A percentile compares a stretch with the other conserved stretches of the same genome.
Evolutionary conservation across 768 basidiomycete genomes (phyloP).

Genomic region (Tulasnella sp.): DNA sequence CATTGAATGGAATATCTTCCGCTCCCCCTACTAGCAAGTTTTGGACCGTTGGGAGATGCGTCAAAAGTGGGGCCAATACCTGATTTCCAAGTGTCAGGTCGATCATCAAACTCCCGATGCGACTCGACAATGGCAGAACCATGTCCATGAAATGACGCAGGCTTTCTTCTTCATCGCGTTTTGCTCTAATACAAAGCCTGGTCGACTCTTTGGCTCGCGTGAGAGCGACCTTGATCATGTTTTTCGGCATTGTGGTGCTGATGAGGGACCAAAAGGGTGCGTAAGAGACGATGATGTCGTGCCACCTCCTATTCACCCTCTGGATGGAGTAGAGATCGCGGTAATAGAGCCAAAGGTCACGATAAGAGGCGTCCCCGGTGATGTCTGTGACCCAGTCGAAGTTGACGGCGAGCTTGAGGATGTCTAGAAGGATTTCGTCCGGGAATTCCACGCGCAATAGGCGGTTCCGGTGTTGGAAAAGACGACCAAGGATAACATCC

Average conservation of each 20-base stretch:
- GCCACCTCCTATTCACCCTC: not conserved
- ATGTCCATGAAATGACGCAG: not conserved
- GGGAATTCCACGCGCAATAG: not conserved
- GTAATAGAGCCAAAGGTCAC: not conserved
- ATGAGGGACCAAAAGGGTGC: not conserved
- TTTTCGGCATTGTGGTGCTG: not conserved
- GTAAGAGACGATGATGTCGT: not conserved
- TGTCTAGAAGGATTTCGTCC: not conserved
- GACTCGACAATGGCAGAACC: not conserved
- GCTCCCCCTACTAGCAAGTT: not conserved
- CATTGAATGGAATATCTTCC: not conserved
- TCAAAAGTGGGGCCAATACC: not conserved
- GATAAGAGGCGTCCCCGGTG: not conserved
- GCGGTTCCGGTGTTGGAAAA: not conserved
- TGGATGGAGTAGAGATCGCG: not conserved
- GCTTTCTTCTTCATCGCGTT: not conserved
- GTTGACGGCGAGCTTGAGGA: not conserved
- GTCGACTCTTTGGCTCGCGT: not conserved
- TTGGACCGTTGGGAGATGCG: not conserved
- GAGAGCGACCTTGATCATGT: not conserved
- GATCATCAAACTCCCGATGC: not conserved
- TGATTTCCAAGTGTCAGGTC: not conserved
- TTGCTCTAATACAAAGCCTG: not conserved
- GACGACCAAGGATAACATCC: not conserved
- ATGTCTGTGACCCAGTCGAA: not conserved